Conservation (phyloP, 139 green algal species). For the Marvania coccoides region DNA sequence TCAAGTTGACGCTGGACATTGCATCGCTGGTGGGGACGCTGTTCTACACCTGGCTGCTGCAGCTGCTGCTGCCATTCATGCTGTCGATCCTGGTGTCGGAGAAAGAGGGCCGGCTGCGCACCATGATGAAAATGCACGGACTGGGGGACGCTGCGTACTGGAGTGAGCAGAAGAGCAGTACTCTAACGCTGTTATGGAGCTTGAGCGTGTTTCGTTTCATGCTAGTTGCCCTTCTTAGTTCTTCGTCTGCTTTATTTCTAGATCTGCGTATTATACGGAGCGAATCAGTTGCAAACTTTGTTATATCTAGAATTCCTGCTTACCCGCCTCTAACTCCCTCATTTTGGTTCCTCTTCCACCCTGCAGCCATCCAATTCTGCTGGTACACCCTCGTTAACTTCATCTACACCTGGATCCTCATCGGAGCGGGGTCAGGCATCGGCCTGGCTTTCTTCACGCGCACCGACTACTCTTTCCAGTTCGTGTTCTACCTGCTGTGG, state of each 20-base stretch:
- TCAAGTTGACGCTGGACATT: conserved; percentile 67
- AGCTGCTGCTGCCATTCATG: conserved; percentile 74
- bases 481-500: conserved; percentile 84
- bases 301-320: not conserved
- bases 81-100: conserved; percentile 44
- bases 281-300: not conserved
- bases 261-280: no score
- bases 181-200: not conserved
- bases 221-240: no score
- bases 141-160: conserved; percentile 57
- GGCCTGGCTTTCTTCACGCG: conserved; percentile 76
- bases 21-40: conserved; percentile 64
- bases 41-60: conserved; percentile 75
- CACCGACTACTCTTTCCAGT: conserved; percentile 55
- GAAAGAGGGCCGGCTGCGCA: conserved; percentile 69
- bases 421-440: conserved; percentile 59
- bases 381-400: conserved; percentile 71
- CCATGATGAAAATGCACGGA: conserved; percentile 97
- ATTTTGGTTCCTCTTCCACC: no score
- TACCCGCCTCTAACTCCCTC: not conserved
- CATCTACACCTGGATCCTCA: conserved; percentile 74
- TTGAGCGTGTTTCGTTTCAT: no score
- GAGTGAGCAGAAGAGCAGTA: not conserved
- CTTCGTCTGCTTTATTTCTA: no score
- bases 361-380: conserved; percentile 47